Evolutionary conservation across 345 rosid genomes (phyloP).

Genomic region (Eucalyptus decipiens): DNA sequence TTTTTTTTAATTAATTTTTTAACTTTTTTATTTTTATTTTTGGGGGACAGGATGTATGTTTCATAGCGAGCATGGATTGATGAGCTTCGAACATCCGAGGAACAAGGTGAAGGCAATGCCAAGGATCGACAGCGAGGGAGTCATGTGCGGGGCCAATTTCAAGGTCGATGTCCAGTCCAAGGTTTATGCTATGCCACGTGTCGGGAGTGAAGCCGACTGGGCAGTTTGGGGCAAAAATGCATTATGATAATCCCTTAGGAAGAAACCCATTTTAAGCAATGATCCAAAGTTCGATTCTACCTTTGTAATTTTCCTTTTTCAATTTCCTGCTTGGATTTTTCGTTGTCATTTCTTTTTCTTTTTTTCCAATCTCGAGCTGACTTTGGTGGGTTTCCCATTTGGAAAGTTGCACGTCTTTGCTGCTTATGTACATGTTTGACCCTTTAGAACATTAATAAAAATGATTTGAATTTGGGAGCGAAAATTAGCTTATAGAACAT

Average conservation of each 20-base stretch:
- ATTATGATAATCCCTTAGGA: background rate
- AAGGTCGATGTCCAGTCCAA: slow-evolving; percentile 46
- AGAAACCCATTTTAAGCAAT: background rate
- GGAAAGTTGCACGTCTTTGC: background rate
- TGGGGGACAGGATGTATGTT: slow-evolving; percentile 41
- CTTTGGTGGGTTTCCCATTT: background rate
- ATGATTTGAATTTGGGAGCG: background rate
- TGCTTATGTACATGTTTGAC: background rate
- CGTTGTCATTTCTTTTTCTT: background rate
- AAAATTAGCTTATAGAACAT: no score
- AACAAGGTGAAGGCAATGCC: slow-evolving; percentile 56
- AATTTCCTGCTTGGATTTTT: background rate
- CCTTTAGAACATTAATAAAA: background rate
- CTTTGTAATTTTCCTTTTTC: background rate
- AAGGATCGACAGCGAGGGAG: slow-evolving; percentile 61
- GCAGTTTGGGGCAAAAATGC: slow-evolving; percentile 32
- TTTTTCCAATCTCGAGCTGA: background rate
- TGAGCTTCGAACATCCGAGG: slow-evolving; percentile 57
- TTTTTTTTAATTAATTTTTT: no score
- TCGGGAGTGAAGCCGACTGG: slow-evolving; percentile 72
- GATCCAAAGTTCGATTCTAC: background rate
- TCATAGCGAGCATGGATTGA: slow-evolving; percentile 45
- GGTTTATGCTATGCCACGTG: slow-evolving; percentile 37
- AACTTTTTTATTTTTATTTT: no score
- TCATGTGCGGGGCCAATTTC: slow-evolving; percentile 69